Percentiles rank a stretch among this genome's conserved stretches.
Evolutionary conservation across 176 grass and related monocot genomes (phyloP).

Genomic region (Tillandsia fasciculata): DNA sequence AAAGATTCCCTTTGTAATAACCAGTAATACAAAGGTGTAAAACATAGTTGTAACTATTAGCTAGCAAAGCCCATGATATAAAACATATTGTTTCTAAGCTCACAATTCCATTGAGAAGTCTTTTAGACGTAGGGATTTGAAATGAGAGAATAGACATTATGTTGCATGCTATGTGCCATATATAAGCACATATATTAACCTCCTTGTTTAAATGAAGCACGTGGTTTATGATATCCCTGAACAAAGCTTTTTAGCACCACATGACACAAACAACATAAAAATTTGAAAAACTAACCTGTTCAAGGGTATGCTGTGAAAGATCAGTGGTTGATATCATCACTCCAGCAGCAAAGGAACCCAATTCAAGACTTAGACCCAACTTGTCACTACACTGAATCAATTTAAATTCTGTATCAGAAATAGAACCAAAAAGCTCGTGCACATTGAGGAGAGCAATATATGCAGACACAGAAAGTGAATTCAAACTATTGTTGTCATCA

Average conservation of each 20-base stretch:
- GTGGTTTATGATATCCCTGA: background rate
- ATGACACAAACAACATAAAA: background rate
- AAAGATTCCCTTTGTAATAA: background rate
- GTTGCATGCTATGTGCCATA: background rate
- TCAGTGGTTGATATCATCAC: slow-evolving; percentile 99
- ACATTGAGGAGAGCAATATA: background rate
- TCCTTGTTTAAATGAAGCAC: background rate
- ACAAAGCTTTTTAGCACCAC: background rate
- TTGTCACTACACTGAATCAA: slow-evolving; percentile 96
- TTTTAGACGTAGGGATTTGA: background rate
- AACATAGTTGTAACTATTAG: background rate
- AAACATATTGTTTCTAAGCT: background rate
- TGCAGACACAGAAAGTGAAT: background rate
- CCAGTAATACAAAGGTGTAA: background rate
- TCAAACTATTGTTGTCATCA: too few relatives aligned
- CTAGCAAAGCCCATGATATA: background rate
- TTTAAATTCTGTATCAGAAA: slow-evolving; percentile 23
- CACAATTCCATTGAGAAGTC: background rate
- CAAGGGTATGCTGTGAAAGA: slow-evolving; percentile 93
- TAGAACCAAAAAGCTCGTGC: background rate
- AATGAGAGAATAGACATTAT: background rate
- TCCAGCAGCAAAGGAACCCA: slow-evolving; percentile 97
- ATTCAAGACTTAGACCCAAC: slow-evolving; percentile 92
- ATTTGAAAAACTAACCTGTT: slow-evolving; percentile 53
- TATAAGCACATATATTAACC: background rate